Conservation (phyloP, 225 moss, liverwort and hornwort species). For the Bryum argenteum region DNA sequence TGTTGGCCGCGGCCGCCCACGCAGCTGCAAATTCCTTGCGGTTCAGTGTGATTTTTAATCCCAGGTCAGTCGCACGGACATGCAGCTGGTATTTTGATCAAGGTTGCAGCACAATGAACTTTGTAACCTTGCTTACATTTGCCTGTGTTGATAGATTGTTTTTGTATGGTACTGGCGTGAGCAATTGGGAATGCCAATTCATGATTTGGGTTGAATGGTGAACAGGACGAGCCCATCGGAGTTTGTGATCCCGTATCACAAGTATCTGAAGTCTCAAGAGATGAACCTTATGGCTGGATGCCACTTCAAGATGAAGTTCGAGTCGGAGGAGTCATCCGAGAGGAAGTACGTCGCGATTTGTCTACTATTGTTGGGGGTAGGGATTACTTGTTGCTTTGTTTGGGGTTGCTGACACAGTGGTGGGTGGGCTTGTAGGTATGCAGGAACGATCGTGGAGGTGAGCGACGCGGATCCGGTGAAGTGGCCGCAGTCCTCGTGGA, state of each 20-base stretch:
- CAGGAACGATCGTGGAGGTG: conserved; percentile 70
- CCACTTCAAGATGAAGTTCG: conserved; percentile 67
- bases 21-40: conserved; percentile 50
- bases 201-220: conserved; percentile 3
- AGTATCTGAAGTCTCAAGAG: conserved; percentile 48
- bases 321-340: conserved; percentile 74
- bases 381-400: not conserved
- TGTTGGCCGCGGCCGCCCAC: conserved; percentile 70
- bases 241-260: conserved; percentile 73
- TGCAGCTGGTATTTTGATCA: not conserved
- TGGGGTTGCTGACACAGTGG: conserved; percentile 1
- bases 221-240: conserved; percentile 74
- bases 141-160: not conserved
- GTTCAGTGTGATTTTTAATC: conserved; percentile 75
- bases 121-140: not conserved
- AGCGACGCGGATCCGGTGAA: conserved; percentile 45
- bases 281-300: conserved; percentile 57
- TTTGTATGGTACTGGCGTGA: not conserved
- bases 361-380: not conserved
- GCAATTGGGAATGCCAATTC: not conserved
- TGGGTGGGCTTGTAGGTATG: conserved; percentile 47
- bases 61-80: conserved; percentile 50
- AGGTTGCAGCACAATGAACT: not conserved
- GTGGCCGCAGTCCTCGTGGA: conserved; percentile 76
- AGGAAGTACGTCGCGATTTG: conserved; percentile 44